Evolutionary conservation across 257 asterid species (phyloP).

Genomic region (Gentiana macrophylla): DNA sequence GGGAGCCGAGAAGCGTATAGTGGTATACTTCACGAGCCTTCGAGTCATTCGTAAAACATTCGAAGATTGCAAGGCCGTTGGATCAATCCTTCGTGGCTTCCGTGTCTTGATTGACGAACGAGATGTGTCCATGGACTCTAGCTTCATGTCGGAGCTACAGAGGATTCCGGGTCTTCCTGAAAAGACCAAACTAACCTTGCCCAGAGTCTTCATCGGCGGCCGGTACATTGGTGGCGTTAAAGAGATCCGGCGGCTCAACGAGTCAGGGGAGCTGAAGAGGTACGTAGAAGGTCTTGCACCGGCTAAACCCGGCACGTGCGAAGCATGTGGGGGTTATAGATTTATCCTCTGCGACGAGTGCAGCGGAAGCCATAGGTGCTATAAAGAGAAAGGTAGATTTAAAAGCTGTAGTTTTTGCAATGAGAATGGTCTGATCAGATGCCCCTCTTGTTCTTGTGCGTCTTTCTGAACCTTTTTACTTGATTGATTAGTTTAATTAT

Average conservation of each 20-base stretch:
- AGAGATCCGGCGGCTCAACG: constrained; percentile 70
- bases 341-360: constrained; percentile 64
- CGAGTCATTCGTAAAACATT: constrained; percentile 72
- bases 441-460: constrained; percentile 65
- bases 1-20: constrained; percentile 58
- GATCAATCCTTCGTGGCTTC: constrained; percentile 49
- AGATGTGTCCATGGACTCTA: constrained; percentile 67
- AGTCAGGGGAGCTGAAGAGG: constrained; percentile 71
- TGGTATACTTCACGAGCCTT: constrained; percentile 70
- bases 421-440: constrained; percentile 83
- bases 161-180: constrained; percentile 38
- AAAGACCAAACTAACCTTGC: constrained; percentile 41
- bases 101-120: constrained; percentile 76
- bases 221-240: constrained; percentile 84
- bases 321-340: constrained; percentile 60
- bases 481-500: background rate
- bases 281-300: constrained; percentile 51
- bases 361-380: constrained; percentile 69
- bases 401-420: constrained; percentile 70
- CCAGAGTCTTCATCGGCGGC: constrained; percentile 77
- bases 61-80: constrained; percentile 66
- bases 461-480: constrained; percentile 20
- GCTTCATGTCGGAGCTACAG: constrained; percentile 64
- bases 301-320: constrained; percentile 49
- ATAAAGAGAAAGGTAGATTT: constrained; percentile 56